Percentiles rank a stretch among this genome's conserved stretches.
These are phyloP conservation scores for Microcos paniculata DNA, from an alignment of 345 rosid genomes.

Conservation along the genomic window DNA sequence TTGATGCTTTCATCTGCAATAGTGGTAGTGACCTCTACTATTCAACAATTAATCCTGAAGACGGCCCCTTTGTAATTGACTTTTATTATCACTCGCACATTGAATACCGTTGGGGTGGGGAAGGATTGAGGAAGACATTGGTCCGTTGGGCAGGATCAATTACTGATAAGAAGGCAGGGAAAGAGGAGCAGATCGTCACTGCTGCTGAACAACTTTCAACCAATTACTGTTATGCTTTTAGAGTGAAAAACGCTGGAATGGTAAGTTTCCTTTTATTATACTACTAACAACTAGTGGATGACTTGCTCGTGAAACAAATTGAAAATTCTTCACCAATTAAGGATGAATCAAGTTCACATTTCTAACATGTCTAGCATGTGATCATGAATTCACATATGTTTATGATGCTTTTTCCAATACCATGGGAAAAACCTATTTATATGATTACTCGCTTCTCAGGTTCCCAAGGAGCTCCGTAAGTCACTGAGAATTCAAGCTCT, in stretches of 20 bases:
- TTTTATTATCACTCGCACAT: conserved; percentile 95
- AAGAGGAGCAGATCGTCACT: conserved; percentile 54
- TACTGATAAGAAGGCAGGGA: conserved; percentile 49
- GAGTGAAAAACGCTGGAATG: conserved; percentile 56
- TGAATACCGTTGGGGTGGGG: conserved; percentile 99
- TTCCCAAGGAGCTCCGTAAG: conserved; percentile 84
- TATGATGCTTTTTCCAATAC: not conserved
- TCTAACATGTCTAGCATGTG: not conserved
- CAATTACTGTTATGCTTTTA: conserved; percentile 80
- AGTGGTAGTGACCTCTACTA: conserved; percentile 97
- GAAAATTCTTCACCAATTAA: not conserved
- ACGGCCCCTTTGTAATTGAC: conserved; percentile 71
- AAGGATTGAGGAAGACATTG: conserved; percentile 90
- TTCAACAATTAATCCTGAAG: conserved; percentile 64
- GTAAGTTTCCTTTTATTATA: conserved; percentile 34
- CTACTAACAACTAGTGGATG: not conserved
- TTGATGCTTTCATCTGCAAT: conserved; percentile 93
- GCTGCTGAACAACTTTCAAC: conserved; percentile 85
- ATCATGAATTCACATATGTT: not conserved
- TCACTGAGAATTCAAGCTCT: conserved; percentile 84
- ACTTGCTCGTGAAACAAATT: not conserved
- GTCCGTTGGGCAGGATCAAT: conserved; percentile 82
- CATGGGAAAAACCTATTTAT: not conserved
- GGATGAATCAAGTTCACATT: conserved; percentile 10
- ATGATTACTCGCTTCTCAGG: conserved; percentile 39